Base-by-base conservation (phyloP, 1,284 basidiomycete species). In the Trichosporon asahii region DNA sequence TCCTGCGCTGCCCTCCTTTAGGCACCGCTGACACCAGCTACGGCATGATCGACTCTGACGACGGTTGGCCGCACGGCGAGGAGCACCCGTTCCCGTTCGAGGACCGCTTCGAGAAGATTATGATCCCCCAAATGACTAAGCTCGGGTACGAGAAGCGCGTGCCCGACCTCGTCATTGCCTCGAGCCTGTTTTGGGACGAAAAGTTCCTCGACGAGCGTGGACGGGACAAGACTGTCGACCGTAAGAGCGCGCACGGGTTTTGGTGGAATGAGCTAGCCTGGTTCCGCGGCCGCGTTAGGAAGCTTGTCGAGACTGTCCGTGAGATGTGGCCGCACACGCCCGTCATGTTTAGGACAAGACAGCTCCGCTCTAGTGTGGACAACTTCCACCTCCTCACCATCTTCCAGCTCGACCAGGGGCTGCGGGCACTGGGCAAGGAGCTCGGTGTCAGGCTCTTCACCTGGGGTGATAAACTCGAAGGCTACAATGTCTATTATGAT, bases 321-420 rank as follows among this genome's bases (percentile, higher is more conserved):
- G 44, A 40, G 12, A 44, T 70, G 31, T 70, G 33, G 31, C 64
- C 64, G 25, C 2, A 33, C 4, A 40, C 66, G 40, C 74, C 74
- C 40, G 66, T 74, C 67, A 77, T 75, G 76, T 76, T 68, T 61
- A 68, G 76, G 6, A 71, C 74, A 1, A 37, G 76, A 11, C 76
- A 77, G 66, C 64, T 74, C 7, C 69, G 76, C 37, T 60, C 64
- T 12, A 46, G 61, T 29, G 69, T 68, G 9, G 46, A 35, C 8
- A 18, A 69, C 49, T 67, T 61, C 25, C 64, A 68, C 27, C 63
- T 74, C 71, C 63, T 77, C 15, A 71, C 69, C 63, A 74, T 77
- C 57, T 68, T 69, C 63, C 76, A 77, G 71, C 68, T 77, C 27
- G 76, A 77, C 67, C 74, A 76, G 40, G 74, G 70, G 14, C 66